phyloP scores from a whole-genome alignment of 2,329 filamentous ascomycete species.

The Hortaea sp. region DNA sequence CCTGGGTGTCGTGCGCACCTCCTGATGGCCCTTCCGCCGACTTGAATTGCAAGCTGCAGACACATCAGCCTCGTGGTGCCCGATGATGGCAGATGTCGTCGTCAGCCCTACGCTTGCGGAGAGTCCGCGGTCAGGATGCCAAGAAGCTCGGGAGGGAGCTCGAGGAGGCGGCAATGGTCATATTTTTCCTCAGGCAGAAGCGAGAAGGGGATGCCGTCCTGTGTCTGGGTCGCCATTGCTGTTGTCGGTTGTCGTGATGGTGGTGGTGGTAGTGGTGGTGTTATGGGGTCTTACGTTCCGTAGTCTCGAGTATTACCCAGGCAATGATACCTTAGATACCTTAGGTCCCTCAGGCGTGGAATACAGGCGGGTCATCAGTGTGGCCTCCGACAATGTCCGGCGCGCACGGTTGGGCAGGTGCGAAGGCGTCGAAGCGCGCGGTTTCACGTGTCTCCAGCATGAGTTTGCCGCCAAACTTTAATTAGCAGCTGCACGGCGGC shows the following conservation, averaged over 20 bases:
- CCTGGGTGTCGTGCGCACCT: conserved; percentile 27
- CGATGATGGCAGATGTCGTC: not conserved
- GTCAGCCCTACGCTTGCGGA: conserved; percentile 28
- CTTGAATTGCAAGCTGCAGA: conserved; percentile 32
- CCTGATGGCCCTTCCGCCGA: conserved; percentile 20
- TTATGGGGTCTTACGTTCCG: too few relatives aligned
- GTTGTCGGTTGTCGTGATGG: not conserved
- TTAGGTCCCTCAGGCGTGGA: too few relatives aligned
- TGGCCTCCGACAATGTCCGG: too few relatives aligned
- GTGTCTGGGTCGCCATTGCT: conserved; percentile 34
- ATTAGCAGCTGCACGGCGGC: too few relatives aligned
- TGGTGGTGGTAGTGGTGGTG: too few relatives aligned
- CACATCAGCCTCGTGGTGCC: not conserved
- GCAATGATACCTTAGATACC: too few relatives aligned
- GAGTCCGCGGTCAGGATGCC: conserved; percentile 42
- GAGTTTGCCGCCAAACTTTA: too few relatives aligned
- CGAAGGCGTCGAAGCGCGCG: too few relatives aligned
- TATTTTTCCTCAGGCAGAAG: conserved; percentile 34
- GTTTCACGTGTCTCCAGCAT: too few relatives aligned
- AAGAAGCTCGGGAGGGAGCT: conserved; percentile 49
- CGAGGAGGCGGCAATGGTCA: conserved; percentile 48
- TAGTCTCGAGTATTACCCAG: too few relatives aligned
- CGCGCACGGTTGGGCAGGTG: too few relatives aligned
- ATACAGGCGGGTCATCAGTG: too few relatives aligned
- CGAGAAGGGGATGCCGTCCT: conserved; percentile 30